phyloP scores from a whole-genome alignment of 345 rosid genomes.

The Lumnitzera littorea region DNA sequence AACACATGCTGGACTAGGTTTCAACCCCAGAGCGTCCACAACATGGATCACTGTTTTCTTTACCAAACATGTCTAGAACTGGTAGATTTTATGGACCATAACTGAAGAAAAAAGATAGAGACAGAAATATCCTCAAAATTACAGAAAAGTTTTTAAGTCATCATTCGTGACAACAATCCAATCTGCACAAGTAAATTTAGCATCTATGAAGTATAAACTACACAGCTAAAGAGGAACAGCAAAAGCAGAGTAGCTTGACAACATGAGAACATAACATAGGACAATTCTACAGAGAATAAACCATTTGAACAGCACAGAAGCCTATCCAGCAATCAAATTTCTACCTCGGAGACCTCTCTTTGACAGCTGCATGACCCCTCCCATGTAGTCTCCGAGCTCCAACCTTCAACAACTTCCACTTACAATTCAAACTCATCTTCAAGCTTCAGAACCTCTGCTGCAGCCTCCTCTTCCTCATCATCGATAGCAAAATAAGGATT shows the following conservation, averaged over 20 bases:
- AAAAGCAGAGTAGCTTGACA: not conserved
- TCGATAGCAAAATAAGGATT: slow-evolving; percentile 92
- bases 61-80: too few species aligned
- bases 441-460: slow-evolving; percentile 88
- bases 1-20: too few species aligned
- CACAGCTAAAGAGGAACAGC: too few species aligned
- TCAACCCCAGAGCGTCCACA: too few species aligned
- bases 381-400: not conserved
- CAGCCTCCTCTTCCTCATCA: slow-evolving; percentile 98
- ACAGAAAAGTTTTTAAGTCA: too few species aligned
- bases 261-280: slow-evolving; percentile 1
- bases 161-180: too few species aligned
- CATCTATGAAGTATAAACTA: too few species aligned
- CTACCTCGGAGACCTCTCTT: slow-evolving; percentile 21
- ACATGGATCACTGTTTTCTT: too few species aligned
- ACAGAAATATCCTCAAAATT: too few species aligned
- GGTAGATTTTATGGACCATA: too few species aligned
- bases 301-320: not conserved
- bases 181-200: too few species aligned
- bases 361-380: slow-evolving; percentile 10
- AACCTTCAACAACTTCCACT: slow-evolving; percentile 10
- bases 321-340: not conserved
- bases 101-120: too few species aligned
- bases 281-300: not conserved
- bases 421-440: slow-evolving; percentile 92